These are phyloP conservation scores for Trichocomaceae sp. DNA, from an alignment of 2,329 filamentous ascomycete genomes.

Conservation along the genomic window DNA sequence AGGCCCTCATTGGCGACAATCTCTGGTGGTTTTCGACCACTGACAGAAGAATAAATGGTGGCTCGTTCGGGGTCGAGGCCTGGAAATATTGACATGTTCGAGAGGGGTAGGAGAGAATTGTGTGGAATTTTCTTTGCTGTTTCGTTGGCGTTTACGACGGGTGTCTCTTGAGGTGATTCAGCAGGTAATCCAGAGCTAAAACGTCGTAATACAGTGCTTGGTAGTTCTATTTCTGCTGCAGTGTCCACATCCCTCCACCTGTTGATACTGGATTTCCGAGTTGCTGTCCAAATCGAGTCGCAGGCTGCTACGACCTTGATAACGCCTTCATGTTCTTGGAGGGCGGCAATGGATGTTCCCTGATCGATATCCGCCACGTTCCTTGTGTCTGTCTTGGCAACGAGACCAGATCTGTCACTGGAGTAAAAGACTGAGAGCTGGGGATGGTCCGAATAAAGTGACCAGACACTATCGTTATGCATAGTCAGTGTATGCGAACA, in stretches of 20 bases:
- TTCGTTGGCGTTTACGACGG: slow-evolving; percentile 24
- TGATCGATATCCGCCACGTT: slow-evolving; percentile 72
- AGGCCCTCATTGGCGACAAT: slow-evolving; percentile 45
- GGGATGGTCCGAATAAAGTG: slow-evolving; percentile 81
- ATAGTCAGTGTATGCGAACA: slow-evolving; percentile 98
- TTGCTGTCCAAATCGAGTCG: slow-evolving; percentile 83
- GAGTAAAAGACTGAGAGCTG: slow-evolving; percentile 88
- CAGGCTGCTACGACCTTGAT: slow-evolving; percentile 56
- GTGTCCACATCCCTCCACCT: slow-evolving; percentile 85
- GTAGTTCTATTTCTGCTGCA: slow-evolving; percentile 56
- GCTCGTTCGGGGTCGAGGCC: slow-evolving; percentile 51
- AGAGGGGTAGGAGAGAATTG: slow-evolving; percentile 72
- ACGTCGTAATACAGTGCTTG: slow-evolving; percentile 41
- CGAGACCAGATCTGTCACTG: slow-evolving; percentile 79
- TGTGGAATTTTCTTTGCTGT: slow-evolving; percentile 60
- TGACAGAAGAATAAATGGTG: slow-evolving; percentile 45
- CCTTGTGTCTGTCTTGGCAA: slow-evolving; percentile 93
- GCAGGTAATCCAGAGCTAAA: slow-evolving; percentile 48
- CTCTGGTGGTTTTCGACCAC: slow-evolving; percentile 54
- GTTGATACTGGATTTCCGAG: slow-evolving; percentile 84
- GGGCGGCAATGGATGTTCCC: slow-evolving; percentile 80
- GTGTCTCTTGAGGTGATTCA: slow-evolving; percentile 28
- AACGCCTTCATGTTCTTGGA: slow-evolving; percentile 76
- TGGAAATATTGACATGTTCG: slow-evolving; percentile 74
- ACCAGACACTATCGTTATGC: slow-evolving; percentile 99